These are phyloP conservation scores for Lepidium campestre DNA, from an alignment of 441 rosid species.

Conservation along the genomic window DNA sequence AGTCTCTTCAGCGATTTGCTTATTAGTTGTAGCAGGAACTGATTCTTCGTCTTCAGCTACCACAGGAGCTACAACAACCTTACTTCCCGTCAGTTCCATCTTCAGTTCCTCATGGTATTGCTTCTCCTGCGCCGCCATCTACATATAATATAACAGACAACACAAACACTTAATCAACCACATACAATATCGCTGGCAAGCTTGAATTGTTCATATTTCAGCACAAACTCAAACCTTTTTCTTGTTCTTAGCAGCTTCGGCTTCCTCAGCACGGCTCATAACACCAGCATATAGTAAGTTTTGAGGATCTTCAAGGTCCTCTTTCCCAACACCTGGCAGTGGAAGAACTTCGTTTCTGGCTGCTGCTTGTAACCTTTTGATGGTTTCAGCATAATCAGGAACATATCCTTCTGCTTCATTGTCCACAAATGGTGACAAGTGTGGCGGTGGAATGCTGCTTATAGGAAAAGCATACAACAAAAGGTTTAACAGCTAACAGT, in stretches of 20 bases:
- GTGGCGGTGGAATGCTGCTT: constrained; percentile 79
- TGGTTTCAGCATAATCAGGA: constrained; percentile 86
- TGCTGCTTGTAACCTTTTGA: constrained; percentile 70
- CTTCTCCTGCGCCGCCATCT: constrained; percentile 70
- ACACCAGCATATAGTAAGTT: constrained; percentile 64
- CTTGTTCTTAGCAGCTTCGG: constrained; percentile 64
- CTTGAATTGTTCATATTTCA: background rate
- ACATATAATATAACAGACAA: constrained; percentile 14
- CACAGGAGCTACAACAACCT: background rate
- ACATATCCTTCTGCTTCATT: constrained; percentile 83
- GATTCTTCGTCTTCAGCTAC: constrained; percentile 31
- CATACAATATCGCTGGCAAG: background rate
- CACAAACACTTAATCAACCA: background rate
- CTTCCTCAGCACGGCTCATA: constrained; percentile 70
- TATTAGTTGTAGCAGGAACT: constrained; percentile 20
- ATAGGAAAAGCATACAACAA: background rate
- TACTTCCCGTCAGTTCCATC: constrained; percentile 47
- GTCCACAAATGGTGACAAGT: constrained; percentile 82
- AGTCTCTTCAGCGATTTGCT: constrained; percentile 42
- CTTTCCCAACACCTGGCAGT: constrained; percentile 65
- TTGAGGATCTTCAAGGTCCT: constrained; percentile 73
- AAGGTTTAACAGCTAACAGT: background rate
- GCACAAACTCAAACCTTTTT: constrained; percentile 35
- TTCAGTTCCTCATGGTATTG: constrained; percentile 78
- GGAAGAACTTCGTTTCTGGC: constrained; percentile 77